phyloP scores from a whole-genome alignment of 2,329 filamentous ascomycete genomes.

The Penicillium sp. region DNA sequence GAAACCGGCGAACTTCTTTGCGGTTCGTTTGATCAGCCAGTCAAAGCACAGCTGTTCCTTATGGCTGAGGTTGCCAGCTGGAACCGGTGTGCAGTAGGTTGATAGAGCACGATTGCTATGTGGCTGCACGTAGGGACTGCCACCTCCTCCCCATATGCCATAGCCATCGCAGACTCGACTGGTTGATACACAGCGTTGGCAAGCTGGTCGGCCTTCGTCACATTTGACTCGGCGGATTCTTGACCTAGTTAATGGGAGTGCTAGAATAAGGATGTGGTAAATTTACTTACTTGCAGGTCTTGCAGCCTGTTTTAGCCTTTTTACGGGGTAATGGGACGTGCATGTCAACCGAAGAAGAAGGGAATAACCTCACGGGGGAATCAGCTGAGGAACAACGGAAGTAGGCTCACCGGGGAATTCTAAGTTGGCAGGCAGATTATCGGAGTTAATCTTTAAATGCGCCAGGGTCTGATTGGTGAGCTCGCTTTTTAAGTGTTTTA shows the following conservation, averaged over 20 bases:
- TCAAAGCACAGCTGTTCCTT: conserved; percentile 29
- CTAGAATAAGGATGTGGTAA: not conserved
- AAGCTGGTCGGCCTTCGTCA: conserved; percentile 41
- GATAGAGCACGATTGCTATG: conserved; percentile 17
- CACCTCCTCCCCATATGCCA: conserved; percentile 43
- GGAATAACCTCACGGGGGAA: too few species aligned
- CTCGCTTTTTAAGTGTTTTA: conserved; percentile 3
- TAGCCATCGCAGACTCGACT: conserved; percentile 44
- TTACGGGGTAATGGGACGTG: conserved; percentile 9
- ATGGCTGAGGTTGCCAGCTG: conserved; percentile 11
- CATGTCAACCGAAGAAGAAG: conserved; percentile 16
- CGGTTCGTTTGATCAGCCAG: conserved; percentile 28
- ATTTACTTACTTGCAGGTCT: conserved; percentile 34
- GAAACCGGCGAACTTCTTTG: conserved; percentile 36
- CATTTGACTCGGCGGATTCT: conserved; percentile 35
- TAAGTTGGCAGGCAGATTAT: not conserved
- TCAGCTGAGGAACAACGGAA: too few species aligned
- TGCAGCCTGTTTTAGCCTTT: conserved; percentile 30
- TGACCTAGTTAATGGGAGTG: not conserved
- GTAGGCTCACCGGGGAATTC: too few species aligned
- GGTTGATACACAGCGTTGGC: conserved; percentile 35
- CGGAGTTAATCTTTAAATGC: conserved; percentile 2
- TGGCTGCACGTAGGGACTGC: conserved; percentile 24
- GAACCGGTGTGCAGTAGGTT: conserved; percentile 13
- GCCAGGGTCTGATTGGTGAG: conserved; percentile 1